phyloP scores from a whole-genome alignment of 1,284 basidiomycete genomes.

The Wolfiporia cocos region DNA sequence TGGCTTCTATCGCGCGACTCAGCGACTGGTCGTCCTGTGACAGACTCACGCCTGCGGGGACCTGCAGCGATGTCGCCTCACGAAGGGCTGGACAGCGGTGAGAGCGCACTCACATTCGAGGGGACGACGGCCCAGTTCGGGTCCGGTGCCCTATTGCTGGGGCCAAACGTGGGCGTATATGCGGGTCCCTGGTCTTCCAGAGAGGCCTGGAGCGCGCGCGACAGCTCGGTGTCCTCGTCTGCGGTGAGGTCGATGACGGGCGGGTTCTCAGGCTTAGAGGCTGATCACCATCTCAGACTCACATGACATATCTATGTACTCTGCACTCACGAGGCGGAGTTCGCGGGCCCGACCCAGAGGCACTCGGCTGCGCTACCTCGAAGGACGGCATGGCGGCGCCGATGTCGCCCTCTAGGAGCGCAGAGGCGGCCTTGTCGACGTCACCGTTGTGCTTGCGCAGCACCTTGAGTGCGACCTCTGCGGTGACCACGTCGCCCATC shows the following conservation, averaged over 20 bases:
- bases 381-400: conserved; percentile 9
- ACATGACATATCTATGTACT: neutral
- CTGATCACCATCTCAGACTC: conserved; percentile 12
- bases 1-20: conserved; percentile 62
- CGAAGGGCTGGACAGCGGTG: too few relatives aligned
- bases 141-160: conserved; percentile 53
- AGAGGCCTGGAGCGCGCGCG: conserved; percentile 47
- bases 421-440: conserved; percentile 53
- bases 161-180: conserved; percentile 54
- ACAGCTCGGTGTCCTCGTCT: conserved; percentile 43
- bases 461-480: conserved; percentile 42
- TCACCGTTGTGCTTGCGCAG: conserved; percentile 54
- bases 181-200: conserved; percentile 32
- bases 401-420: conserved; percentile 50
- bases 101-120: conserved; percentile 52
- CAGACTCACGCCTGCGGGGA: conserved; percentile 28
- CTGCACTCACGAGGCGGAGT: conserved; percentile 28
- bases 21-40: conserved; percentile 50
- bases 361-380: conserved; percentile 11
- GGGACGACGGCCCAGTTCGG: conserved; percentile 64
- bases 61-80: conserved; percentile 11
- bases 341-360: conserved; percentile 15
- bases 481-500: conserved; percentile 33
- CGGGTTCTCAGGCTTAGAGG: conserved; percentile 28
- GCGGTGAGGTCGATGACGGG: conserved; percentile 52